Percentiles rank a stretch among this genome's conserved stretches.
phyloP scores from a whole-genome alignment of 208 protist genomes.

The Porcisia deanei region DNA sequence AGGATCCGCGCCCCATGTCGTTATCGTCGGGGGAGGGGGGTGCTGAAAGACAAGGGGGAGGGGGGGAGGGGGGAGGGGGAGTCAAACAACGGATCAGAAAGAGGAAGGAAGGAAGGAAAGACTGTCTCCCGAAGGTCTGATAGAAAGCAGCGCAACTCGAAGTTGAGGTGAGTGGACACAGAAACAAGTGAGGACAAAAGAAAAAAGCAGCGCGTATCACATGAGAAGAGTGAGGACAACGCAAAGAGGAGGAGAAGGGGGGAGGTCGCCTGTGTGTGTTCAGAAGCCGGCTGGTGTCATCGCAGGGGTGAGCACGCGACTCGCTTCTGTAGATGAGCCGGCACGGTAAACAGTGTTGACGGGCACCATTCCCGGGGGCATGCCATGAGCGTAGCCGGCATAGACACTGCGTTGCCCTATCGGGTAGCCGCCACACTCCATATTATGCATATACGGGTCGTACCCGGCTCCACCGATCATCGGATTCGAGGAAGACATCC shows the following conservation, averaged over 20 bases:
- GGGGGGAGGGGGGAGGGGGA: too few species aligned
- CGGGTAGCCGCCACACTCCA: conserved; percentile 7
- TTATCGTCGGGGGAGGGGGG: too few species aligned
- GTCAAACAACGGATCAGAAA: too few species aligned
- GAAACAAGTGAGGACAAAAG: too few species aligned
- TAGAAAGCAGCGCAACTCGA: too few species aligned
- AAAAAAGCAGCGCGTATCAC: background rate
- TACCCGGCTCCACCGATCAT: conserved; percentile 1
- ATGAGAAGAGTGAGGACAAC: background rate
- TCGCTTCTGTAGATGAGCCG: background rate
- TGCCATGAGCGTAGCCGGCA: conserved; percentile 4
- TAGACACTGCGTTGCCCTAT: conserved; percentile 12
- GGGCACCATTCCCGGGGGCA: background rate
- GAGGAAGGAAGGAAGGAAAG: too few species aligned
- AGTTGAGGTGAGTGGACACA: too few species aligned
- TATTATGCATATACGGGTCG: conserved; percentile 6
- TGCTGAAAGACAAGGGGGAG: too few species aligned
- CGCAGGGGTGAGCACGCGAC: background rate
- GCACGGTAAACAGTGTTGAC: background rate
- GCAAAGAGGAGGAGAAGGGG: background rate
- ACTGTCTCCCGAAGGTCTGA: too few species aligned
- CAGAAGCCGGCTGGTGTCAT: conserved; percentile 19
- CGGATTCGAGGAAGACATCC: background rate
- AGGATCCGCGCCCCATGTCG: too few species aligned
- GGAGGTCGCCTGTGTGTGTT: background rate